phyloP scores from a whole-genome alignment of 495 filamentous ascomycete genomes.

The Penicillium mononematosum region DNA sequence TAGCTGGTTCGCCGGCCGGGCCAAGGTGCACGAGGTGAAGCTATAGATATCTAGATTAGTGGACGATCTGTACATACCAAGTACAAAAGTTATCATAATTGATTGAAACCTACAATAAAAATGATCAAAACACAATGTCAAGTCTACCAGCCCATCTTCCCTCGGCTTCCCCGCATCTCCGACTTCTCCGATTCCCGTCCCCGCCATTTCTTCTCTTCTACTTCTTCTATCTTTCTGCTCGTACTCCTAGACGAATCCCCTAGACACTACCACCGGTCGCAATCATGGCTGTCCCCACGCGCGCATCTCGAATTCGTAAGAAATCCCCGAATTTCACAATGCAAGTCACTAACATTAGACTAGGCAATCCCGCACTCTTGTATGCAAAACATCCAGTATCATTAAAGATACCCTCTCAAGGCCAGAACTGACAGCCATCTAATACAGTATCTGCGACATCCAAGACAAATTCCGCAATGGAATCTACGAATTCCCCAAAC shows the following conservation, averaged over 20 bases:
- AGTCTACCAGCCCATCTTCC: conserved; percentile 4
- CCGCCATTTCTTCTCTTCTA: conserved; percentile 14
- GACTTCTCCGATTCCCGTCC: conserved; percentile 22
- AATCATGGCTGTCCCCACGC: conserved; percentile 32
- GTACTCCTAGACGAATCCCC: background rate
- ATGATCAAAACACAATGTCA: background rate
- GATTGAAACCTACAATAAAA: background rate
- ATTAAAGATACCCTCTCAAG: background rate
- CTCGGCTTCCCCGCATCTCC: conserved; percentile 31
- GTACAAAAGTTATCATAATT: background rate
- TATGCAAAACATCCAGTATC: conserved; percentile 32
- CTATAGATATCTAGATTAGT: conserved; percentile 22
- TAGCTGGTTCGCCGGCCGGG: conserved; percentile 53
- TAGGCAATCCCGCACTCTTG: conserved; percentile 71
- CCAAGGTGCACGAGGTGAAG: conserved; percentile 51
- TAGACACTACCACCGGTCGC: no score
- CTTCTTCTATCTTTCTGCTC: background rate
- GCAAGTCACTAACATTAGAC: conserved; percentile 19
- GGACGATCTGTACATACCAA: conserved; percentile 14
- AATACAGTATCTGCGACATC: conserved; percentile 81
- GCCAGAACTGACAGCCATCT: conserved; percentile 10
- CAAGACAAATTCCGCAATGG: conserved; percentile 87
- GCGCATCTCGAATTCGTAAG: conserved; percentile 40
- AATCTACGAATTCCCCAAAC: conserved; percentile 78
- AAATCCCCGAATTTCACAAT: background rate